Conservation (phyloP, 1,139 yeast species). For the Candida albicans region DNA sequence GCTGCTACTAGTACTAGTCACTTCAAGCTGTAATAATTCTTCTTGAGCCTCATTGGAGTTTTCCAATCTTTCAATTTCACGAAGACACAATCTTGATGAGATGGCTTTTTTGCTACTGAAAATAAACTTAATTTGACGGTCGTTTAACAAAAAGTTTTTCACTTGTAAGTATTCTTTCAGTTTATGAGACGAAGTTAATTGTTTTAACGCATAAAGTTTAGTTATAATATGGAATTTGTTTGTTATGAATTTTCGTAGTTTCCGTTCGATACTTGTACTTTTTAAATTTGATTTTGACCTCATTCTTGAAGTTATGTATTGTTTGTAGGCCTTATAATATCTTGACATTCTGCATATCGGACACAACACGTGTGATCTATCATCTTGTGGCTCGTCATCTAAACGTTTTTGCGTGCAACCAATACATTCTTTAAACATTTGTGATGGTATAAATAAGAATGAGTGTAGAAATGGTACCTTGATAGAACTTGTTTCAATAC, state of each 20-base stretch:
- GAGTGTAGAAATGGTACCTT: neutral
- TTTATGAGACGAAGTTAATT: neutral
- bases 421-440: conserved; percentile 5
- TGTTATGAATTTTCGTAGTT: neutral
- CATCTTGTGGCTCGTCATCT: conserved; percentile 2
- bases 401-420: conserved; percentile 3
- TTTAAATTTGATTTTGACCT: neutral
- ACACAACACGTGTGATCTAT: conserved; percentile 1
- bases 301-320: neutral
- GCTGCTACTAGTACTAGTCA: too few relatives aligned
- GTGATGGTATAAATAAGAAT: neutral
- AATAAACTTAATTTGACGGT: neutral
- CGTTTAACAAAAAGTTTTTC: neutral
- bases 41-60: neutral
- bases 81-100: too few relatives aligned
- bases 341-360: conserved; percentile 2
- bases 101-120: neutral
- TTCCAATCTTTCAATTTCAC: neutral
- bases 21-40: too few relatives aligned
- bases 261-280: neutral
- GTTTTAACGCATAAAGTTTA: neutral
- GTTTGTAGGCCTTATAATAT: neutral
- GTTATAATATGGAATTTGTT: neutral
- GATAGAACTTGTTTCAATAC: too few relatives aligned
- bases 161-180: neutral